These are phyloP conservation scores for Triticum turgidum DNA, from an alignment of 176 grass and related monocot species.

Conservation along the genomic window DNA sequence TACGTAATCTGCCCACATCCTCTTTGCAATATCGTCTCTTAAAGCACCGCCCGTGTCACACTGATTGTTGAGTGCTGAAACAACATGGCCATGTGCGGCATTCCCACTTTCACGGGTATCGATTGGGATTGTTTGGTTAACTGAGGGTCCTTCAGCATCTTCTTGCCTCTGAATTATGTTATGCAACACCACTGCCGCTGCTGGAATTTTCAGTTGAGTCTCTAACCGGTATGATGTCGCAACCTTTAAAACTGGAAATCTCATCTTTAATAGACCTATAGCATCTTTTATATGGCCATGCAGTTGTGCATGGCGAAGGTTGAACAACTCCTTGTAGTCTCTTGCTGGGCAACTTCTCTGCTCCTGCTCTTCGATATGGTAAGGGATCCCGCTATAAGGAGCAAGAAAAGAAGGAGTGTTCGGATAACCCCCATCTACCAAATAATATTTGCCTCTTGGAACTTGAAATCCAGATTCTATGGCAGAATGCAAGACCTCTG, in stretches of 20 bases:
- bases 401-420: conserved; percentile 47
- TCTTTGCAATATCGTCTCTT: conserved; percentile 37
- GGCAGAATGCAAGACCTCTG: conserved; percentile 36
- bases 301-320: conserved; percentile 47
- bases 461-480: conserved; percentile 43
- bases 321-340: conserved; percentile 57
- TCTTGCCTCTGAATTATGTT: conserved; percentile 49
- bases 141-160: neutral
- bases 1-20: conserved; percentile 39
- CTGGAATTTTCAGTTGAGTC: conserved; percentile 49
- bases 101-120: conserved; percentile 17
- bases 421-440: conserved; percentile 43
- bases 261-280: conserved; percentile 38
- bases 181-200: conserved; percentile 39
- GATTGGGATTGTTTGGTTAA: neutral
- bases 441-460: conserved; percentile 42
- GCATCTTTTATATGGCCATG: conserved; percentile 36
- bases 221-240: conserved; percentile 46
- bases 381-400: conserved; percentile 30
- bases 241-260: conserved; percentile 54
- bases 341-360: conserved; percentile 24
- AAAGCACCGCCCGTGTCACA: conserved; percentile 22
- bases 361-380: conserved; percentile 24
- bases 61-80: conserved; percentile 33
- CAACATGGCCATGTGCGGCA: conserved; percentile 21